A percentile compares a stretch with the other conserved stretches of the same genome.
phyloP scores from a whole-genome alignment of 2,329 filamentous ascomycete species.

The Beauveria sp. region DNA sequence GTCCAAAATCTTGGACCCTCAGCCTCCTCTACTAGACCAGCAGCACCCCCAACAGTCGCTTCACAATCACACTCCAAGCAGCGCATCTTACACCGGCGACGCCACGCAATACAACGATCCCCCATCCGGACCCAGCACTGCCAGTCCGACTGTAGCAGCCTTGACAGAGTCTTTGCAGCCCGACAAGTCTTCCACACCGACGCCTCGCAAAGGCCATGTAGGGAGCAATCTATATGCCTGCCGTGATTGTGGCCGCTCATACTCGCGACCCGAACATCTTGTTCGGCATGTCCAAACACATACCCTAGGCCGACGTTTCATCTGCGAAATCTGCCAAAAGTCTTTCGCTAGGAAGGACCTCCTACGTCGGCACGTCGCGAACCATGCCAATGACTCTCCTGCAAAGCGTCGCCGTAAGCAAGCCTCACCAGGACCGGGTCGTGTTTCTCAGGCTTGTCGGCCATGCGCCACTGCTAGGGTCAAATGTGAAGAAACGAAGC shows the following conservation, averaged over 20 bases:
- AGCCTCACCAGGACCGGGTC: conserved; percentile 36
- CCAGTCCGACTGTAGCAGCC: background rate
- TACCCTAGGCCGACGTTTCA: conserved; percentile 41
- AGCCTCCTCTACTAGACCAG: background rate
- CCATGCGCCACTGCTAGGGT: conserved; percentile 44
- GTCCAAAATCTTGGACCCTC: conserved; percentile 10
- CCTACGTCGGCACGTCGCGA: conserved; percentile 43
- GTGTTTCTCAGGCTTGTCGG: conserved; percentile 46
- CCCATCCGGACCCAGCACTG: background rate
- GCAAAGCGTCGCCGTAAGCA: conserved; percentile 40
- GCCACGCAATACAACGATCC: background rate
- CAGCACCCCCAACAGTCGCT: background rate
- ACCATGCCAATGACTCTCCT: conserved; percentile 41
- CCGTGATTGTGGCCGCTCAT: conserved; percentile 42
- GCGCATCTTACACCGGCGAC: background rate
- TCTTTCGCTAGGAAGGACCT: conserved; percentile 47
- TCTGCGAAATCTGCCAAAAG: conserved; percentile 43
- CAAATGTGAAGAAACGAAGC: conserved; percentile 48
- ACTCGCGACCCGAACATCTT: conserved; percentile 46
- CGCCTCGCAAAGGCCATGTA: conserved; percentile 18
- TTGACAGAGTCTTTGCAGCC: background rate
- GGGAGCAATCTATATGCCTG: conserved; percentile 37
- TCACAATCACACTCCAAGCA: background rate
- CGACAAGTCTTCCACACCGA: conserved; percentile 9
- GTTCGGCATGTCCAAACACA: conserved; percentile 44